Evolutionary conservation across 345 rosid genomes (phyloP), one percentile per base, ranked within the genome.

Genomic region (Theobroma cacao): DNA sequence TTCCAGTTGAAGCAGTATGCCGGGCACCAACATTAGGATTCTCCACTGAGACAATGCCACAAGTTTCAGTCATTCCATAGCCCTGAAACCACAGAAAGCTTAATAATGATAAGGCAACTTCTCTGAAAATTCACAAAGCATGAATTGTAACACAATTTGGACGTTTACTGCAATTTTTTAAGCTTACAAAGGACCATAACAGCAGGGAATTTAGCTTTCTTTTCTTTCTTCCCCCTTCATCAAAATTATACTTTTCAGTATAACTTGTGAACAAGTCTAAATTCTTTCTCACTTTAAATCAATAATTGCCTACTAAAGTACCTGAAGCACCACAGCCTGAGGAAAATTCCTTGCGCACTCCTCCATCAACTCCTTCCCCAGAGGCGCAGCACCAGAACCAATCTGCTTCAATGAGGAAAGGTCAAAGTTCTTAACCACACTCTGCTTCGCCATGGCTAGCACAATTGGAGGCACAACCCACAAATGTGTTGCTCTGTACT

Each of bases 401-500:
- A 95, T 82, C 4, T 81, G 87, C 83, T 78, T 87, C 83, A 95
- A 78, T 0, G 98, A 88, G 0, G 98, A 93, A 56, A 93, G 89
- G 75, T 91, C 91, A 79, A 80, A 91, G 61, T 88, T 93, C 59
- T 82, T 88, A 66, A 86, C 91, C 78, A 74, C 43, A 33, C 81
- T 80, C 61, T 88, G 89, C 85, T 93, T 95, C n/a, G 98, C 86
- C 84, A 95, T 82, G 62, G 95, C 97, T 78, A 93, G 91, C 24
- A 95, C 75, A 38, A 95, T 83, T 11, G 98, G 95, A 47, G 98
- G 98, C 76, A 95, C 98, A 75, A 90, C 87, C 98, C 97, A 93
- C 80, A 93, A 59, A 77, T 90, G 84, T 12, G 95, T 90, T 7
- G 92, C 92, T 66, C 82, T 86, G 65, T 88, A 89, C 90, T 86